These are phyloP conservation scores for Aspergillus intermedius DNA, from an alignment of 2,329 filamentous ascomycete species.

Conservation along the genomic window DNA sequence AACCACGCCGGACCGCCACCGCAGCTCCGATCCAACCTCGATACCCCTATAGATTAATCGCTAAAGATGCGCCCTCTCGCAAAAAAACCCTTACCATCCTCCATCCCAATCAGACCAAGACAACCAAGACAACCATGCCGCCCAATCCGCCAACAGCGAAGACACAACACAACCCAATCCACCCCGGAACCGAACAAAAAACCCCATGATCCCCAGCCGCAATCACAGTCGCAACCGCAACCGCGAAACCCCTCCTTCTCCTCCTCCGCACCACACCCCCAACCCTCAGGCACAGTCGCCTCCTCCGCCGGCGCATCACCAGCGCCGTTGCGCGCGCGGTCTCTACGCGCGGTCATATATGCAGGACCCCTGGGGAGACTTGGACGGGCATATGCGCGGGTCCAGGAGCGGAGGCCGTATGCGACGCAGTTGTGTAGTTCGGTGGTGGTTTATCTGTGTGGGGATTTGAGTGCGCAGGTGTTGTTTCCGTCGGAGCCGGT, in stretches of 20 bases:
- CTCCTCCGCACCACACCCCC: conserved; percentile 1
- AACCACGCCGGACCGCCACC: conserved; percentile 6
- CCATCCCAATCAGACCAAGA: too few species aligned
- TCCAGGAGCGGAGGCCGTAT: conserved; percentile 66
- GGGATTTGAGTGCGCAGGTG: conserved; percentile 70
- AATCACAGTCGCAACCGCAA: background rate
- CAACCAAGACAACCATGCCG: conserved; percentile 2
- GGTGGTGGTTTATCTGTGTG: conserved; percentile 70
- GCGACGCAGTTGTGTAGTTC: conserved; percentile 71
- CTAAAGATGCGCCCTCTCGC: too few species aligned
- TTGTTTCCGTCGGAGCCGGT: conserved; percentile 43
- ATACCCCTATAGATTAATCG: background rate
- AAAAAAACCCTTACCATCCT: too few species aligned
- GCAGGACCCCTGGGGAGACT: conserved; percentile 28
- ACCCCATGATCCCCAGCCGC: background rate
- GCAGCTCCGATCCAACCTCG: conserved; percentile 2
- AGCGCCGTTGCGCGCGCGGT: conserved; percentile 13
- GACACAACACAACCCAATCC: conserved; percentile 5
- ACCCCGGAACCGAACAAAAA: background rate
- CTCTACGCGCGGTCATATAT: conserved; percentile 25
- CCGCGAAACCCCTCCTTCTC: conserved; percentile 1
- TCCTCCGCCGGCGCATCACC: conserved; percentile 18
- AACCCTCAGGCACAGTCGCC: conserved; percentile 9
- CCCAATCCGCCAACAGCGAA: conserved; percentile 7
- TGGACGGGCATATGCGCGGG: conserved; percentile 54